Evolutionary conservation across 2,329 filamentous ascomycete genomes (phyloP).

Genomic region (Sporothrix pseudoabietina): DNA sequence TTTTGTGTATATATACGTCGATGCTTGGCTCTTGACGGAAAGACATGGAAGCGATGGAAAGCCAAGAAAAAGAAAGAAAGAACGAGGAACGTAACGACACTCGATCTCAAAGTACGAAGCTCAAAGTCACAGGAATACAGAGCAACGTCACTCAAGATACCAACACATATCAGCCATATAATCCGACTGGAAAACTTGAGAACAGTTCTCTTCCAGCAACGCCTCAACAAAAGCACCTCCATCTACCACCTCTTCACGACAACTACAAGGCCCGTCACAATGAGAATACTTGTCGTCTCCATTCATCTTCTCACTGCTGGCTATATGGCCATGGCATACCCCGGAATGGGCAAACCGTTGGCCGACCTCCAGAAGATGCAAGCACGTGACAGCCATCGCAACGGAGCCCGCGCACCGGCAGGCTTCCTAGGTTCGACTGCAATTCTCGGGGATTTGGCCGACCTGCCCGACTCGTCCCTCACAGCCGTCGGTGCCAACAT

Average conservation of each 20-base stretch:
- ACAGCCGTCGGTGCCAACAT: slow-evolving; percentile 44
- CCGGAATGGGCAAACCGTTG: slow-evolving; percentile 37
- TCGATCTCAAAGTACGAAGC: neutral
- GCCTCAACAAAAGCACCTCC: neutral
- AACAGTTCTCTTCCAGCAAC: neutral
- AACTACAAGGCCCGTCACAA: neutral
- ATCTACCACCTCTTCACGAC: neutral
- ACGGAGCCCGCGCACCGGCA: slow-evolving; percentile 31
- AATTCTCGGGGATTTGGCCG: slow-evolving; percentile 46
- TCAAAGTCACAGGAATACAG: neutral
- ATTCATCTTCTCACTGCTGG: neutral
- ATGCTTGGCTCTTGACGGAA: neutral
- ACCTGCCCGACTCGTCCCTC: slow-evolving; percentile 40
- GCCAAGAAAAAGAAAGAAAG: neutral
- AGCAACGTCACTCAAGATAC: neutral
- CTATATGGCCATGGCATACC: slow-evolving; percentile 25
- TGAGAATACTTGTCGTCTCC: neutral
- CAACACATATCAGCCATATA: neutral
- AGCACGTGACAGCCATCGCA: neutral
- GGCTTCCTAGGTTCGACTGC: slow-evolving; percentile 46
- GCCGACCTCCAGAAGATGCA: slow-evolving; percentile 25
- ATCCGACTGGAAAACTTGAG: neutral
- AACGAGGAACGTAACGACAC: neutral
- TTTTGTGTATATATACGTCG: neutral
- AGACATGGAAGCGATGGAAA: neutral